Base-by-base conservation (phyloP, 257 asterid species). In the Anisodus tanguticus region DNA sequence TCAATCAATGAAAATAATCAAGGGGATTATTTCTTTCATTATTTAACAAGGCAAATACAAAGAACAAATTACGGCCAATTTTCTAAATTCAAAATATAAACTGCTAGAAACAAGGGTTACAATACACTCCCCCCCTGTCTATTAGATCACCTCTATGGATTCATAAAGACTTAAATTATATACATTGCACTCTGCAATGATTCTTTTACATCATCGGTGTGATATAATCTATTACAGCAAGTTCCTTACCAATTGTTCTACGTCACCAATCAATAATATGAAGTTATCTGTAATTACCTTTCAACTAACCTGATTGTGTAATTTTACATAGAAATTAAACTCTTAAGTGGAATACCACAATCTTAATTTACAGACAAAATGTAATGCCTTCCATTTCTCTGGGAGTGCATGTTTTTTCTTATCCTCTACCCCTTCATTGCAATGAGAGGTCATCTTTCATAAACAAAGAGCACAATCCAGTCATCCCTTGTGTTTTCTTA, bases 401-500 rank as follows among this genome's bases (percentile, higher is more conserved):
- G 64, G 64, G 6, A 58, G 64, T 58, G 67, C 35, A n/a, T 8
- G 35, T 8, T 60, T n/a, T 60, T 60, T 19, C 13, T 60, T 5
- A 5, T 60, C 5, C 67, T 17, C 10, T 59, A 59, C 9, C 66
- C 66, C 10, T 59, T 59, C 31, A 17, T 6, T 17, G 8, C 6
- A 19, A 2, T 47, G 80, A 72, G 59, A 72, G 80, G 80, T 5
- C 80, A 45, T 22, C 45, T n/a, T 45, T 43, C 2, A 71, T 45
- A 71, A 71, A 71, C 17, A 71, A 71, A 71, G 9, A 72, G 55
- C 6, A 45, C n/a, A 72, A 72, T 47, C 80, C 47, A 47, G 59
- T 72, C 80, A 47, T 19, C 80, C 58, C 39, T 47, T 72, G 39
- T 45, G 10, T 19, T 71, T 72, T 10, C 2, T 72, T 72, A 47